Evolutionary conservation across 768 basidiomycete genomes (phyloP), one percentile per base, ranked within the genome.

Genomic region (Trametes gibbosa): DNA sequence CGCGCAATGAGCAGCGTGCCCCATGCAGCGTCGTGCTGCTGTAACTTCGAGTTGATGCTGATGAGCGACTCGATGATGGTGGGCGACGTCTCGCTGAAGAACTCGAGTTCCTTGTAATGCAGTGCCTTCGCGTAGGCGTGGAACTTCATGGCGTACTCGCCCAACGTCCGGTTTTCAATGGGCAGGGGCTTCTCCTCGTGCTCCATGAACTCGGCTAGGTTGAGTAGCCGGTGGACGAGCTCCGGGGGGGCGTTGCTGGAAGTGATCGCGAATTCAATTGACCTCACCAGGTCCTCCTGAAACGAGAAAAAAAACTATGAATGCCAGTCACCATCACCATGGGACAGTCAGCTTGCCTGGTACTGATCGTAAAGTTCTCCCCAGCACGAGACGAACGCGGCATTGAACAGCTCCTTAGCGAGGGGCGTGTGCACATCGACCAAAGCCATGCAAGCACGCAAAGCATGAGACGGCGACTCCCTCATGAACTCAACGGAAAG

Each of bases 321-420:
- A n/a, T n/a, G n/a, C n/a, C n/a, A n/a, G n/a, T n/a, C n/a, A n/a
- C n/a, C n/a, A n/a, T n/a, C n/a, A n/a, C n/a, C n/a, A n/a, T n/a
- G n/a, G n/a, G n/a, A 13, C 23, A 16, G 34, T 1, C 6, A 23
- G 10, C 24, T 27, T 66, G 94, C 95, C 82, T 98, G 96, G 73
- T 98, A 98, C 69, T 92, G 89, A 52, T 98, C 95, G 67, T 95
- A 98, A 7, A 99, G 76, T 66, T 97, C 94, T 0, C 85, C 83
- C 96, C 97, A 99, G 63, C 97, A 99, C 5, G 95, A 98, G 17
- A 98, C 82, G 74, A 99, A 99, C 0, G 97, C 97, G 4, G 95
- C 94, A 70, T 98, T 98, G 80, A 98, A 98, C 12, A 99, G 76
- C 68, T 98, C 96, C 67, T 90, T 89, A 0, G 94, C 95, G 50